These are phyloP conservation scores for Diplogelasinospora grovesii DNA, from an alignment of 495 filamentous ascomycete species.

Conservation along the genomic window DNA sequence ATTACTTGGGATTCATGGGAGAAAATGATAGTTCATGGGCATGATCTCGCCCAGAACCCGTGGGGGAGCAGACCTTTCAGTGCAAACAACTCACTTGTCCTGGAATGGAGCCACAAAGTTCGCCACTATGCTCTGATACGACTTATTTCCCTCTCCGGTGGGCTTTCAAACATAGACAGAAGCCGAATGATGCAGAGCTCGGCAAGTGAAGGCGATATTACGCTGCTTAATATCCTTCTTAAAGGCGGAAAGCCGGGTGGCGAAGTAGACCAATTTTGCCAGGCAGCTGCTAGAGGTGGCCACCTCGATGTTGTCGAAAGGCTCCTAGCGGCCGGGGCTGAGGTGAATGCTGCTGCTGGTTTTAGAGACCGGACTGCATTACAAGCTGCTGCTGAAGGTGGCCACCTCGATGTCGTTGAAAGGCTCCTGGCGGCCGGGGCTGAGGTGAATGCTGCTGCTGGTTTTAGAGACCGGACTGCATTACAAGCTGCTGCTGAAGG, in stretches of 20 bases:
- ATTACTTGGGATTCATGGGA: background rate
- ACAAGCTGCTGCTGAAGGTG: background rate
- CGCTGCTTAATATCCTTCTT: background rate
- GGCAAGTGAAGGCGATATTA: background rate
- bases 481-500: background rate
- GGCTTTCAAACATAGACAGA: background rate
- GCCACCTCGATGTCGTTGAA: background rate
- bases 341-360: background rate
- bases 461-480: background rate
- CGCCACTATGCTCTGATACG: conserved; percentile 1
- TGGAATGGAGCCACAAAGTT: background rate
- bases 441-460: background rate
- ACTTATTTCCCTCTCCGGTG: background rate
- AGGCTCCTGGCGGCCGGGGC: background rate
- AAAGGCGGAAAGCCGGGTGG: background rate
- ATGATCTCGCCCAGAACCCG: background rate
- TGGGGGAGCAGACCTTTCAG: background rate
- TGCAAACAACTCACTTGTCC: background rate
- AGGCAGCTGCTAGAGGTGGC: background rate
- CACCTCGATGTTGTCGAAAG: background rate
- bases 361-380: background rate
- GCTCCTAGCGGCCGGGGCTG: too few relatives aligned
- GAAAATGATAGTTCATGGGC: background rate
- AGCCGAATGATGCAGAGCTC: background rate
- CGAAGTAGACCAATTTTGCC: background rate